Evolutionary conservation across 2,329 filamentous ascomycete species (phyloP).

Genomic region (Neonectria punicea): DNA sequence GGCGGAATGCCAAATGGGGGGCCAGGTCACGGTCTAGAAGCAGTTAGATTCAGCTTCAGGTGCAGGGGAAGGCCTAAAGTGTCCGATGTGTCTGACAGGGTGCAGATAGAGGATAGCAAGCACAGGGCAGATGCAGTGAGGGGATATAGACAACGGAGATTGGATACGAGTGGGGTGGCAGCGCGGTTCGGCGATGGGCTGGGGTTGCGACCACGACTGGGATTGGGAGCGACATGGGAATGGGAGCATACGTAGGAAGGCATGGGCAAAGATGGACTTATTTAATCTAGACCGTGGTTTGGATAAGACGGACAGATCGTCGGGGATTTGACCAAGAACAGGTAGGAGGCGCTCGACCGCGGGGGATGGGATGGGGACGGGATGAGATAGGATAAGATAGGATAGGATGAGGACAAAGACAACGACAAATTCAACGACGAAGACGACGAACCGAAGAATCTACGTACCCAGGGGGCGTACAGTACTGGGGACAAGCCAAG

Average conservation of each 20-base stretch:
- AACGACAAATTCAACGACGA: not conserved
- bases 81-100: constrained; percentile 20
- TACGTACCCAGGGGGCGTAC: constrained; percentile 7
- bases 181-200: constrained; percentile 31
- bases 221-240: constrained; percentile 24
- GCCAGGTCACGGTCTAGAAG: constrained; percentile 7
- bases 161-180: constrained; percentile 28
- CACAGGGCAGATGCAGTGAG: constrained; percentile 18
- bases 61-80: constrained; percentile 12
- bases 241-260: not conserved
- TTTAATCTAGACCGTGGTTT: constrained; percentile 8
- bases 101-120: constrained; percentile 32
- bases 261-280: constrained; percentile 23
- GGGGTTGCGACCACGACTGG: constrained; percentile 32
- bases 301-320: constrained; percentile 11
- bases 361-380: not conserved
- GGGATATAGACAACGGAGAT: constrained; percentile 26
- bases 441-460: not conserved
- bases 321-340: not conserved
- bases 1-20: not conserved
- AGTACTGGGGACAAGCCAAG: constrained; percentile 16
- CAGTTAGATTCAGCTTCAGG: constrained; percentile 18
- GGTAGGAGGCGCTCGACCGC: not conserved
- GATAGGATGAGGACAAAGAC: not conserved
- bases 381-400: not conserved